Base-by-base conservation (phyloP, 345 rosid genomes). In the Heritiera littoralis region DNA sequence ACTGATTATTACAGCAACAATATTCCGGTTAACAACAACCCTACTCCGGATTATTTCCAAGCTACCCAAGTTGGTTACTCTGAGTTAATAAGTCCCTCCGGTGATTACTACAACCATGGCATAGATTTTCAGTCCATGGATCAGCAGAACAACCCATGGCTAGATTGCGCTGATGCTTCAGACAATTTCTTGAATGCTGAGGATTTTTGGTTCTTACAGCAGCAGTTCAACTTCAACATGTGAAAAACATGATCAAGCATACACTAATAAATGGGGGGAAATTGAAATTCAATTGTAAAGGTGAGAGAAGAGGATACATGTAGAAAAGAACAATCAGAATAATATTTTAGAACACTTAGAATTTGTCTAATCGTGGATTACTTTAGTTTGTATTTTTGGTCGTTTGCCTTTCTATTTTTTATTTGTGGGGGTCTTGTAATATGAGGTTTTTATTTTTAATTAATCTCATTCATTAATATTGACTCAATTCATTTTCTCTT, bases 171-270 rank as follows among this genome's bases (percentile, higher is more conserved):
- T 51, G 89, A 88, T 80, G 84, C 87, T 17, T 86, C 93, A 1
- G 93, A 94, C 90, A 91, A 80, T 83, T 78, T 91, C 80, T 96
- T 93, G 94, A 86, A 89, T 81, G 86, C 83, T 51, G 99, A 92
- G 69, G 93, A 94, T 72, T 75, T 89, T 41, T 90, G 86, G 92
- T 88, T 85, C 79, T 81, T 86, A 66, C 93, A 90, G 83, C 92
- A 93, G 78, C 91, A 86, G 74, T 77, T 89, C 85, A 87, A 86
- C 90, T 78, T 77, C 82, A 83, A 83, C 80, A 82, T 85, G 88
- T 88, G 83, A 83, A 69, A 74, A 79, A 51, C n/a, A 12, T 40
- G 14, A 32, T 15, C 3, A 51, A 48, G 10, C 15, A 30, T 30
- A 54, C 20, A 66, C 18, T 49, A 61, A 18, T 10, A 6, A 66